Percentiles rank a stretch among this genome's conserved stretches.
Conservation (phyloP, 1,284 basidiomycete genomes). For the Porphyrellus sp. region DNA sequence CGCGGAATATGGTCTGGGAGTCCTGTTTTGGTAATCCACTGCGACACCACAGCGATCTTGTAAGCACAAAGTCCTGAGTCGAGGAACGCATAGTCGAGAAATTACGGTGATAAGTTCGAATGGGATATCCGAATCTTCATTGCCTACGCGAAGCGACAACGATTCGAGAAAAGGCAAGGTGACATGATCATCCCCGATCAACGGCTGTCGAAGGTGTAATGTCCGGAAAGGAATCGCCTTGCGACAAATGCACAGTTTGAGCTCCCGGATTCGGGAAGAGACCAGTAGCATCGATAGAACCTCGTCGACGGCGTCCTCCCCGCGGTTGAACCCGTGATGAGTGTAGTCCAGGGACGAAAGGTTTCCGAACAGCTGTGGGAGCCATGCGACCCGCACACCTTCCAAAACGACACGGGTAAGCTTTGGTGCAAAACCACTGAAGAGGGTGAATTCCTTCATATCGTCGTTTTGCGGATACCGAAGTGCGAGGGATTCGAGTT, state of each 20-base stretch:
- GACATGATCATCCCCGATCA: slow-evolving; percentile 20
- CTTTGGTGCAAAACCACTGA: slow-evolving; percentile 57
- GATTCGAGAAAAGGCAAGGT: slow-evolving; percentile 40
- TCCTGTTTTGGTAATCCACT: slow-evolving; percentile 4
- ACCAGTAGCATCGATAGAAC: slow-evolving; percentile 47
- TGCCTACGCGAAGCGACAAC: slow-evolving; percentile 45
- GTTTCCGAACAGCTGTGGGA: slow-evolving; percentile 56
- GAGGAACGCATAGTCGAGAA: slow-evolving; percentile 42
- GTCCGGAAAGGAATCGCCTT: slow-evolving; percentile 20
- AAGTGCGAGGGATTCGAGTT: slow-evolving; percentile 54
- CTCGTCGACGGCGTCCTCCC: slow-evolving; percentile 46
- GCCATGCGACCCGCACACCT: slow-evolving; percentile 60
- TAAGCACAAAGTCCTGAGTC: slow-evolving; percentile 41
- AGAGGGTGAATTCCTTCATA: slow-evolving; percentile 59
- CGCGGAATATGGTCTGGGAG: slow-evolving; percentile 14
- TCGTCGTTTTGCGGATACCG: slow-evolving; percentile 64
- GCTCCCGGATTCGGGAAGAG: slow-evolving; percentile 43
- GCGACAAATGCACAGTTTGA: slow-evolving; percentile 42
- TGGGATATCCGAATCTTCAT: slow-evolving; percentile 49
- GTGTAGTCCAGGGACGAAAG: slow-evolving; percentile 61
- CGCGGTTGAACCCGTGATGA: slow-evolving; percentile 52
- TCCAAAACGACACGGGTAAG: slow-evolving; percentile 54
- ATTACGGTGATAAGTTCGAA: slow-evolving; percentile 47
- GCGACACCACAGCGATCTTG: slow-evolving; percentile 36
- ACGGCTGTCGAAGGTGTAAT: slow-evolving; percentile 11